Conservation (phyloP, 106 monocot genomes). For the Allium sativum region DNA sequence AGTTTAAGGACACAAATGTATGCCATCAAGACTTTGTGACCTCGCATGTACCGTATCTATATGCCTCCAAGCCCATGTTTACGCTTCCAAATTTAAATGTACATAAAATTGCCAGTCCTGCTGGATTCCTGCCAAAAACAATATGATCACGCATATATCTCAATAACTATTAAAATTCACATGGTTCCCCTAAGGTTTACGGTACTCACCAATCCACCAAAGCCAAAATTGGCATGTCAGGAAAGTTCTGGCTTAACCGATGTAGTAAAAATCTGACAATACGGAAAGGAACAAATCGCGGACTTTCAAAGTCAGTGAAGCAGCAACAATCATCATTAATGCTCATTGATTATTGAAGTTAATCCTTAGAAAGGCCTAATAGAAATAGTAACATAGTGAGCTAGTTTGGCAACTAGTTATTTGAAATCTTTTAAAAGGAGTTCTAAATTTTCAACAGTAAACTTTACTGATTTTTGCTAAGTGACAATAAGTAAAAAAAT, state of each 20-base stretch:
- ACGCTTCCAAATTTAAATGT: conserved; percentile 93
- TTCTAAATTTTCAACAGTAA: no score
- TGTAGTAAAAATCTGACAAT: conserved; percentile 53
- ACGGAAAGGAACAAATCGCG: no score
- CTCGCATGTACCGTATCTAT: conserved; percentile 66
- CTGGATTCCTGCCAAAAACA: conserved; percentile 71
- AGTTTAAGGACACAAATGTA: no score
- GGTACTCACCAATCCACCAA: conserved; percentile 74
- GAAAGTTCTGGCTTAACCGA: conserved; percentile 48
- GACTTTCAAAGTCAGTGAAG: no score
- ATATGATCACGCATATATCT: not conserved
- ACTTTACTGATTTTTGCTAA: no score
- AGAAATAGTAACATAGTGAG: no score
- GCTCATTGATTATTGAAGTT: no score
- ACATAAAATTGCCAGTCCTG: conserved; percentile 80
- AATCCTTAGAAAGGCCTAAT: no score
- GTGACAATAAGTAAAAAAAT: no score
- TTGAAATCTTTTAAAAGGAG: no score
- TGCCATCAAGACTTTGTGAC: not conserved
- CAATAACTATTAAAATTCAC: not conserved
- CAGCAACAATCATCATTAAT: no score
- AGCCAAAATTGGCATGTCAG: conserved; percentile 58
- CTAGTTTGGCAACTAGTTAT: no score
- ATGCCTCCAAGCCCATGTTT: conserved; percentile 80
- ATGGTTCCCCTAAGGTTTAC: not conserved